Evolutionary conservation across 2,329 filamentous ascomycete genomes (phyloP).

Genomic region (Thelonectria blattea): DNA sequence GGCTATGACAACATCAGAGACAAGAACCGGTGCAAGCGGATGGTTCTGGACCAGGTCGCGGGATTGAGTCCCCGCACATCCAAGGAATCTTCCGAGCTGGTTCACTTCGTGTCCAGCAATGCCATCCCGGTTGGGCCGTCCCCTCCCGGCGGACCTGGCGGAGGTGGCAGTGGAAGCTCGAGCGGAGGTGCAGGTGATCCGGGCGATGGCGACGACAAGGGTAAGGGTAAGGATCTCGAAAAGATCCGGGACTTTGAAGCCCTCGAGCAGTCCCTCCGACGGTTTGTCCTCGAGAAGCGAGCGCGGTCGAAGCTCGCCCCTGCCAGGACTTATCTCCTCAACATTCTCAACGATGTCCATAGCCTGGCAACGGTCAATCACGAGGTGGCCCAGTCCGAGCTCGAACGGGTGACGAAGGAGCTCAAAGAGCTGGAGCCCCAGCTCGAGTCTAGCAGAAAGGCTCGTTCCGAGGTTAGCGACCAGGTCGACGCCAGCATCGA

Average conservation of each 20-base stretch:
- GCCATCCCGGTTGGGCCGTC: conserved; percentile 78
- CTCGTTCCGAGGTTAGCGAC: conserved; percentile 79
- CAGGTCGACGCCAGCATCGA: conserved; percentile 84
- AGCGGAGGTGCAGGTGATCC: conserved; percentile 64
- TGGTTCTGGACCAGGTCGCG: conserved; percentile 88
- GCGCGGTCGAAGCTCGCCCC: conserved; percentile 94
- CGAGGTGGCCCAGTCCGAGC: conserved; percentile 83
- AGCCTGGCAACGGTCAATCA: conserved; percentile 84
- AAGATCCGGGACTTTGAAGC: conserved; percentile 89
- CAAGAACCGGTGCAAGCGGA: conserved; percentile 87
- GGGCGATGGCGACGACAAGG: conserved; percentile 65
- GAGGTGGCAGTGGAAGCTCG: conserved; percentile 58
- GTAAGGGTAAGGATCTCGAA: conserved; percentile 86
- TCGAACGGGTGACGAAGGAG: conserved; percentile 82
- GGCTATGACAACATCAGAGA: conserved; percentile 94
- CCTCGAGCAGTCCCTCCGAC: conserved; percentile 84
- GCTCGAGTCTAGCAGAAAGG: conserved; percentile 82
- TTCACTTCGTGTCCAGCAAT: conserved; percentile 98
- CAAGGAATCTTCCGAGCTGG: conserved; percentile 90
- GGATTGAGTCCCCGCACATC: conserved; percentile 89
- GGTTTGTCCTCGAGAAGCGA: conserved; percentile 95
- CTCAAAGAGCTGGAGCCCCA: conserved; percentile 83
- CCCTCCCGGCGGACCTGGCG: conserved; percentile 60
- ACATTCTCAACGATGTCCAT: conserved; percentile 87
- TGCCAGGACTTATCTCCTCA: conserved; percentile 92